These are phyloP conservation scores for Myxozyma nipponensis DNA, from an alignment of 805 yeast species.

Conservation along the genomic window DNA sequence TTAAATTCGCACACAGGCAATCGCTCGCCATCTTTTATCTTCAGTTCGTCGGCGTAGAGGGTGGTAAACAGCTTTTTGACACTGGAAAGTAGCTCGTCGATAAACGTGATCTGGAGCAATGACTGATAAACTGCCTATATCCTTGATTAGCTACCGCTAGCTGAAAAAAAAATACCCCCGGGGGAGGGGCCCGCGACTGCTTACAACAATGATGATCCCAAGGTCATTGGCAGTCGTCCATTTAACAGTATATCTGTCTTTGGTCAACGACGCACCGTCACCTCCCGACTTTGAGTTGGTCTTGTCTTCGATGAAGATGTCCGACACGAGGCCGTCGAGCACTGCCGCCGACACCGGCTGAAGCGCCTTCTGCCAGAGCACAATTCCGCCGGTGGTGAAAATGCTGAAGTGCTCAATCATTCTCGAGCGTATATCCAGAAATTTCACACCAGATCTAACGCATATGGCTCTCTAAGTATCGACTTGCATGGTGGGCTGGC, in stretches of 20 bases:
- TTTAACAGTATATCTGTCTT: conserved; percentile 46
- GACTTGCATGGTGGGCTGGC: not conserved
- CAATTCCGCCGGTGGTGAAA: conserved; percentile 52
- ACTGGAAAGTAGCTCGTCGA: conserved; percentile 36
- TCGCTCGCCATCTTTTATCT: conserved; percentile 8
- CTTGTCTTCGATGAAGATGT: conserved; percentile 43
- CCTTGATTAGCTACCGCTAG: not conserved
- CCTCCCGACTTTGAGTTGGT: conserved; percentile 2
- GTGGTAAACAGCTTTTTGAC: conserved; percentile 35
- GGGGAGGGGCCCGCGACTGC: too few relatives aligned
- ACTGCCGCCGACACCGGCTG: conserved; percentile 42
- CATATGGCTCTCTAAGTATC: not conserved
- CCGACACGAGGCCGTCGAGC: conserved; percentile 49
- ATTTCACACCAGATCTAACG: not conserved
- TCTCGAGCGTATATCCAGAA: too few relatives aligned
- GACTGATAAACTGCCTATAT: conserved; percentile 35
- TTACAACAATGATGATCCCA: conserved; percentile 41
- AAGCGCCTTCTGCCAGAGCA: conserved; percentile 47
- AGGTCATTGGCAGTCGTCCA: conserved; percentile 44
- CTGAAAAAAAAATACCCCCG: not conserved
- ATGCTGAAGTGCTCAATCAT: conserved; percentile 50
- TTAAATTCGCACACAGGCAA: conserved; percentile 30
- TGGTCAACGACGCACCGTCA: conserved; percentile 25
- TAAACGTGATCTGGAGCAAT: conserved; percentile 36
- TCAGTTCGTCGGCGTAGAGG: conserved; percentile 30